These are phyloP conservation scores for Colletotrichum tabaci DNA, from an alignment of 2,329 filamentous ascomycete species.

Conservation along the genomic window DNA sequence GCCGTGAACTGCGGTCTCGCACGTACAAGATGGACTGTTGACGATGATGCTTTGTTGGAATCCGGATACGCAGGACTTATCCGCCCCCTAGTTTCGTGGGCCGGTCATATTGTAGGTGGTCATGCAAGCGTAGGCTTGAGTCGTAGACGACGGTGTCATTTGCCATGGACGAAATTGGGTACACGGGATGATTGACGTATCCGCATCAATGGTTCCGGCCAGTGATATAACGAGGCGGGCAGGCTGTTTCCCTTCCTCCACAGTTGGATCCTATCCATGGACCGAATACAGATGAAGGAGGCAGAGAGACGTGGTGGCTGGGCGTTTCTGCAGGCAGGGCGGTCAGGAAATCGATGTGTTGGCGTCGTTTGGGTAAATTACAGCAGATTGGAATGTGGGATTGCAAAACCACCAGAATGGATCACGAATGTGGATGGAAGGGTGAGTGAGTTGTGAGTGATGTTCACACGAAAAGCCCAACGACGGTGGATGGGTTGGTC, in stretches of 20 bases:
- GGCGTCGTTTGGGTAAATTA: slow-evolving; percentile 22
- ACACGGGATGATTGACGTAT: slow-evolving; percentile 9
- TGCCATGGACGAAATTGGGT: slow-evolving; percentile 7
- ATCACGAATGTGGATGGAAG: slow-evolving; percentile 22
- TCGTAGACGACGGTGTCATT: slow-evolving; percentile 19
- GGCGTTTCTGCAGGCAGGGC: slow-evolving; percentile 9
- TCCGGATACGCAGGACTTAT: slow-evolving; percentile 17
- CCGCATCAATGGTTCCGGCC: slow-evolving; percentile 13
- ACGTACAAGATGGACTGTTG: slow-evolving; percentile 17
- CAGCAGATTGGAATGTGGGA: slow-evolving; percentile 33
- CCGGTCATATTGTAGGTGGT: slow-evolving; percentile 3
- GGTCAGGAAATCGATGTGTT: slow-evolving; percentile 12
- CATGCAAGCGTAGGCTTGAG: slow-evolving; percentile 31
- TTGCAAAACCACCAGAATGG: slow-evolving; percentile 37
- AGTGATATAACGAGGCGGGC: background rate
- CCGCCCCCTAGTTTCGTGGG: slow-evolving; percentile 19
- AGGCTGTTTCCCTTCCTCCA: slow-evolving; percentile 19
- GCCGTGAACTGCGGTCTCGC: background rate
- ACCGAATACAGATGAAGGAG: background rate
- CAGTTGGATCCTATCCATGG: slow-evolving; percentile 14
- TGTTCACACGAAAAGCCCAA: slow-evolving; percentile 18
- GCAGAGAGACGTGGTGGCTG: slow-evolving; percentile 2
- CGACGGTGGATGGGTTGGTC: slow-evolving; percentile 2
- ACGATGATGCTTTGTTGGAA: slow-evolving; percentile 27
- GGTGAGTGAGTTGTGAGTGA: slow-evolving; percentile 8